A percentile compares a stretch with the other conserved stretches of the same genome.
Evolutionary conservation across 331 rosid species (phyloP).

Genomic region (Pyracantha coccinea): DNA sequence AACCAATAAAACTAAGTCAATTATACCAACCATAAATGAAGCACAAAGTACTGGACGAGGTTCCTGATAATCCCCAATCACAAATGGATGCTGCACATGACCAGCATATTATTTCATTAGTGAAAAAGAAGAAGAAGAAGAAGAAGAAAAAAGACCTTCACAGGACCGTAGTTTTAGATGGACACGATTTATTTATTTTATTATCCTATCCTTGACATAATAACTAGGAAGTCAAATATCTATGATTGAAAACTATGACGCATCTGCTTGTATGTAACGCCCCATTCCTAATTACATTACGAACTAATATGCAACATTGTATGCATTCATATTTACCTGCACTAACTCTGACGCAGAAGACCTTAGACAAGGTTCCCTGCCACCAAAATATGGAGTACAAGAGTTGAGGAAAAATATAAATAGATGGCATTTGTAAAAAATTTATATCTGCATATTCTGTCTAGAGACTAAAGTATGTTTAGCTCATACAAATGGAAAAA

Average conservation of each 20-base stretch:
- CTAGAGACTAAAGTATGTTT: too few species aligned
- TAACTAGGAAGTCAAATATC: not conserved
- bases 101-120: conserved; percentile 9
- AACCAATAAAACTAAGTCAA: conserved; percentile 9
- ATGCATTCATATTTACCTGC: conserved; percentile 41
- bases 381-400: conserved; percentile 26
- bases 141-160: conserved; percentile 6
- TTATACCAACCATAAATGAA: conserved; percentile 52
- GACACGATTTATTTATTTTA: not conserved
- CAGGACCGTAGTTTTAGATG: not conserved
- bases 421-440: not conserved
- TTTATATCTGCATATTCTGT: not conserved
- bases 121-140: conserved; percentile 1
- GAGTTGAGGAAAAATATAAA: not conserved
- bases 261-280: not conserved
- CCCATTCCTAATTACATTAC: not conserved
- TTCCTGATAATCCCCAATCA: conserved; percentile 45
- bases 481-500: not conserved
- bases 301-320: not conserved
- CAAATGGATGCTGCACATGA: conserved; percentile 84
- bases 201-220: not conserved
- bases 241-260: not conserved
- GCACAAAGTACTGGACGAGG: conserved; percentile 27
- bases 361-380: conserved; percentile 80
- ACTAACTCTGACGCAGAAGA: conserved; percentile 62